Percentiles rank a stretch among this genome's conserved stretches.
These are phyloP conservation scores for Favolaschia claudopus DNA, from an alignment of 768 basidiomycete genomes.

Conservation along the genomic window DNA sequence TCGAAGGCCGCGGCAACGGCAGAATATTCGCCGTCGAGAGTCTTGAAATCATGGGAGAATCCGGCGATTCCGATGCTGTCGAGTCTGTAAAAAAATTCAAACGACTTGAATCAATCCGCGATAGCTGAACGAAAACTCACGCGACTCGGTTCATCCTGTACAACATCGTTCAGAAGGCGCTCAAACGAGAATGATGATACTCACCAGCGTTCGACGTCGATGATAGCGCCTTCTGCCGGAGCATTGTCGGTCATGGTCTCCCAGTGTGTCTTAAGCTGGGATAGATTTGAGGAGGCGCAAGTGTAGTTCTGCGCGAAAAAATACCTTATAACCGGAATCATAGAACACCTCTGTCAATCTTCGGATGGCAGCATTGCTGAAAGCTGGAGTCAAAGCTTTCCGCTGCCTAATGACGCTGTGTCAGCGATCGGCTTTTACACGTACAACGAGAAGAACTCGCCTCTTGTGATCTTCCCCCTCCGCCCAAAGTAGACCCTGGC, in stretches of 20 bases:
- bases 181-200: not conserved
- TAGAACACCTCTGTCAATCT: too few species aligned
- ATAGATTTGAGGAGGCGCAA: too few species aligned
- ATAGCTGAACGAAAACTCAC: slow-evolving; percentile 24
- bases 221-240: slow-evolving; percentile 33
- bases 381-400: too few species aligned
- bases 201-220: slow-evolving; percentile 46
- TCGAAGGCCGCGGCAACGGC: slow-evolving; percentile 37
- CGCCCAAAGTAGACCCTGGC: slow-evolving; percentile 17
- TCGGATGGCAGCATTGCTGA: too few species aligned
- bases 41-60: slow-evolving; percentile 53
- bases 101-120: not conserved
- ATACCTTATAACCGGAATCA: too few species aligned
- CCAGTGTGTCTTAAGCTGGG: too few species aligned
- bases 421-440: too few species aligned
- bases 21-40: slow-evolving; percentile 43
- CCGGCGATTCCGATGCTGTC: slow-evolving; percentile 55
- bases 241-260: too few species aligned
- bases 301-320: too few species aligned
- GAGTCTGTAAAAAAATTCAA: slow-evolving; percentile 34
- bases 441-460: not conserved
- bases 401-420: too few species aligned
- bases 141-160: slow-evolving; percentile 50
- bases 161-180: not conserved
- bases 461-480: not conserved